Evolutionary conservation across 2,329 filamentous ascomycete species (phyloP), one percentile per base, ranked within the genome.

Genomic region (Davidsoniella eucalypti): DNA sequence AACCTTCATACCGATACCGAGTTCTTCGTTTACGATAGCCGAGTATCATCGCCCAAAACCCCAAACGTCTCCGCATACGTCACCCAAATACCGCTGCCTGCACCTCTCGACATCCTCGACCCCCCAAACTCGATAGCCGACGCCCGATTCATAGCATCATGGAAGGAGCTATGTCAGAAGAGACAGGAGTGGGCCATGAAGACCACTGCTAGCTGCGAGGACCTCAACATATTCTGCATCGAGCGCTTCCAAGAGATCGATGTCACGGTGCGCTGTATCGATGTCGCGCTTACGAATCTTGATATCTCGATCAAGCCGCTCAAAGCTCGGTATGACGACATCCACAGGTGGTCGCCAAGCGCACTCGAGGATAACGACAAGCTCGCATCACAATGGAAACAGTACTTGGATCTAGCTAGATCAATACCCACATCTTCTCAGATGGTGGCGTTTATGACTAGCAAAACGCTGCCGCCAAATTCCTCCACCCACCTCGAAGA

Each of bases 21-120:
- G 63, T 80, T 98, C 52, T 96, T 84, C 62, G 78, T 96, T 48
- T 98, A 94, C 65, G 87, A 95, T 64, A 83, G 87, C 55, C 79
- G 81, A 57, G 78, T 82, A 58, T 78, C 82, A 56, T 73, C 81
- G 56, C 64, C 76, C 47, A 66, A 72, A 45, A 69, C 73, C 47
- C 59, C 71, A 6, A 65, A 65, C 44, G 60, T 68, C 5, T 64
- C 68, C 16, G 65, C 65, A 16, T 62, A 70, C 49, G 61, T 70
- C 54, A 65, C 67, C 58, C 71, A 78, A 51, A 58, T 69, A 54
- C 68, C 73, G 43, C 59, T 69, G 33, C 76, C 73, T 36, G 70
- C 39, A 14, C 18, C 44, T n/a, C 40, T 53, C 33, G 44, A 53
- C 12, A 38, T 48, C n/a, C 40, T 40, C 17, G 52, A 71, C 52